These are phyloP conservation scores for Aspergillus nomiae DNA, from an alignment of 2,329 filamentous ascomycete species.

Conservation along the genomic window DNA sequence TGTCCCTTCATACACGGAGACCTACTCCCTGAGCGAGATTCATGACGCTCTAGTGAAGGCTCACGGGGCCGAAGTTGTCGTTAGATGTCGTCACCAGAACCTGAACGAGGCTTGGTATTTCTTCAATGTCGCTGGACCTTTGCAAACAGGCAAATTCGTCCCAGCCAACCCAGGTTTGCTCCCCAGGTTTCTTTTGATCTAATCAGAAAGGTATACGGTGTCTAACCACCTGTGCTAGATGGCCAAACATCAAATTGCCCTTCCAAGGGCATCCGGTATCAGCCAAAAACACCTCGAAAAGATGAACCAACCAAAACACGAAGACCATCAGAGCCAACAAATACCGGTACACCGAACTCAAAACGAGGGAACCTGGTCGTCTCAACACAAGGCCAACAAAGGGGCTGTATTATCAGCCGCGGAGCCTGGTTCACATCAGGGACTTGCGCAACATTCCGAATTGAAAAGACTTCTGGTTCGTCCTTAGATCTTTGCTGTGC, in stretches of 20 bases:
- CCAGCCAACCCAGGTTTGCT: constrained; percentile 37
- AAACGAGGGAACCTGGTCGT: constrained; percentile 65
- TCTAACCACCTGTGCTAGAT: constrained; percentile 34
- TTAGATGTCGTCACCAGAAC: constrained; percentile 56
- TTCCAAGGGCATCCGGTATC: constrained; percentile 62
- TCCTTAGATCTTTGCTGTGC: constrained; percentile 3
- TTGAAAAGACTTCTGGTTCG: constrained; percentile 32
- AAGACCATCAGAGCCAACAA: constrained; percentile 31
- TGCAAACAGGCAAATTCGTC: constrained; percentile 39
- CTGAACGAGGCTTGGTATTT: constrained; percentile 64
- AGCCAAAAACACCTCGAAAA: constrained; percentile 56
- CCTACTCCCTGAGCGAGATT: constrained; percentile 63
- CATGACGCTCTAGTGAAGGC: constrained; percentile 58
- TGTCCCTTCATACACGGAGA: constrained; percentile 52
- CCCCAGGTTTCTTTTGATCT: neutral
- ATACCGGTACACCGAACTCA: constrained; percentile 48
- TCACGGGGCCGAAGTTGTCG: constrained; percentile 58
- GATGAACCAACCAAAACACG: constrained; percentile 41
- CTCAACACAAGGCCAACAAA: constrained; percentile 30
- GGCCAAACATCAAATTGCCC: constrained; percentile 66
- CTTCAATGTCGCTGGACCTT: constrained; percentile 59
- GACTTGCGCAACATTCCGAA: constrained; percentile 63
- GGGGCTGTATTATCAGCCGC: constrained; percentile 67
- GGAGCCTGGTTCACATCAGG: constrained; percentile 70
- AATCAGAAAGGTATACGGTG: neutral